Evolutionary conservation across 2,329 filamentous ascomycete genomes (phyloP), one percentile per base, ranked within the genome.

Genomic region (Trichoderma endophyticum): DNA sequence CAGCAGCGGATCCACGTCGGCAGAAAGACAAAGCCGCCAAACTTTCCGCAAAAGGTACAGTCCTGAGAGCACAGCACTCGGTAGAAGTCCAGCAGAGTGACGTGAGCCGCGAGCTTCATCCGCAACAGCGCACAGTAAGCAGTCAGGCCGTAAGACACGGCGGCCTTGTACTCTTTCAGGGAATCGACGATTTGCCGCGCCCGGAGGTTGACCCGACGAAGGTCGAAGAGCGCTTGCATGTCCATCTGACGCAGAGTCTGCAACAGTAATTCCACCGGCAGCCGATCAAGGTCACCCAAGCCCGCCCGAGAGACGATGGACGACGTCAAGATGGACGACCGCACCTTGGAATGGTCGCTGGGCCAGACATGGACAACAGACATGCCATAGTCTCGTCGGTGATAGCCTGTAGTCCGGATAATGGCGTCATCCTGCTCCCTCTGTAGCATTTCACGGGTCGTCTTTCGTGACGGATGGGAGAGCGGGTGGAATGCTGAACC

Each of bases 91-190:
- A 64, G 21, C n/a, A 72, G 34, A 6, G 59, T 64, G 15, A 72
- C 59, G 51, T 72, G 71, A 5, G 34, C 26, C 9, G 71, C 71
- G 59, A 70, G 66, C 3, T 26, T 68, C 21, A 36, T 70, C 34
- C 66, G 54, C 24, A 72, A 39, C 66, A 72, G 43, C 43, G 66
- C 71, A 26, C 71, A 64, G 51, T 56, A 72, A 14, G 59, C 67
- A 15, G 51, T 60, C 34, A 64, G 56, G 34, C 71, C 71, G 28
- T 70, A 21, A 15, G 36, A 30, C 14, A 59, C 64, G 12, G 60
- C 66, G 11, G 71, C 66, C 18, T 43, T 56, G 59, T 72, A 72
- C 76, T 65, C 75, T 75, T 66, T 68, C 34, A 68, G 28, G 28
- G 64, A 63, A n/a, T 72, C 57, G 14, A 72, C 54, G 7, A 72